These are phyloP conservation scores for Globisporangium spinosum DNA, from an alignment of 352 stramenopile species.

Conservation along the genomic window DNA sequence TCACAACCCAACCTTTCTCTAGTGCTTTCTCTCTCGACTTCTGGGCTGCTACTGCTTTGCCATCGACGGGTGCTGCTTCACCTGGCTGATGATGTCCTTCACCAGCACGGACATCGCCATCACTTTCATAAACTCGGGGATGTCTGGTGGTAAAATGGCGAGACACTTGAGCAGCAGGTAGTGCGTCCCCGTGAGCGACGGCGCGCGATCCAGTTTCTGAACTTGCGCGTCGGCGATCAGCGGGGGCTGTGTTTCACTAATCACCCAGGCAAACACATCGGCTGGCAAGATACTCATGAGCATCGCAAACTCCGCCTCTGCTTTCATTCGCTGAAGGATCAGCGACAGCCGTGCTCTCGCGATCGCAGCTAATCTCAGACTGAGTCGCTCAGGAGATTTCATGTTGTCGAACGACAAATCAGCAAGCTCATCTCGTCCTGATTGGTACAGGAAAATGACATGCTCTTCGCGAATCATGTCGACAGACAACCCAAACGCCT, in stretches of 20 bases:
- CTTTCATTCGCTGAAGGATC: conserved; percentile 76
- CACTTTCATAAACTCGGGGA: conserved; percentile 62
- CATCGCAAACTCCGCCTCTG: conserved; percentile 64
- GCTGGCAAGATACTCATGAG: conserved; percentile 82
- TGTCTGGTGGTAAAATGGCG: conserved; percentile 35
- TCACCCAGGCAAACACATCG: conserved; percentile 74
- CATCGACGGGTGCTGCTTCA: conserved; percentile 42
- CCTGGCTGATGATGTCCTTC: conserved; percentile 73
- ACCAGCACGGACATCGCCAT: conserved; percentile 77
- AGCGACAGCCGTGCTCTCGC: conserved; percentile 65
- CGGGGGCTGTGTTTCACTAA: conserved; percentile 44
- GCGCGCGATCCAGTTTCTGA: conserved; percentile 56
- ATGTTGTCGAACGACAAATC: conserved; percentile 77
- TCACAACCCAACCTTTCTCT: not conserved
- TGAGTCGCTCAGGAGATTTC: conserved; percentile 56
- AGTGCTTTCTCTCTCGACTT: not conserved
- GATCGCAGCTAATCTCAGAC: conserved; percentile 57
- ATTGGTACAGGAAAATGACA: conserved; percentile 79
- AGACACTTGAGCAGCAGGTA: conserved; percentile 69
- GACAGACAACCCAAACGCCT: conserved; percentile 71
- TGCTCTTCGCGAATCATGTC: conserved; percentile 78
- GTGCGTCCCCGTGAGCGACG: conserved; percentile 76
- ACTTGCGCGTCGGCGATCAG: conserved; percentile 59
- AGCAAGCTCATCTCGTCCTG: conserved; percentile 57
- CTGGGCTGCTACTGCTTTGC: conserved; percentile 5